Percentiles rank a stretch among this genome's conserved stretches.
phyloP scores from a whole-genome alignment of 768 basidiomycete species.

The Pleurotus tuoliensis region DNA sequence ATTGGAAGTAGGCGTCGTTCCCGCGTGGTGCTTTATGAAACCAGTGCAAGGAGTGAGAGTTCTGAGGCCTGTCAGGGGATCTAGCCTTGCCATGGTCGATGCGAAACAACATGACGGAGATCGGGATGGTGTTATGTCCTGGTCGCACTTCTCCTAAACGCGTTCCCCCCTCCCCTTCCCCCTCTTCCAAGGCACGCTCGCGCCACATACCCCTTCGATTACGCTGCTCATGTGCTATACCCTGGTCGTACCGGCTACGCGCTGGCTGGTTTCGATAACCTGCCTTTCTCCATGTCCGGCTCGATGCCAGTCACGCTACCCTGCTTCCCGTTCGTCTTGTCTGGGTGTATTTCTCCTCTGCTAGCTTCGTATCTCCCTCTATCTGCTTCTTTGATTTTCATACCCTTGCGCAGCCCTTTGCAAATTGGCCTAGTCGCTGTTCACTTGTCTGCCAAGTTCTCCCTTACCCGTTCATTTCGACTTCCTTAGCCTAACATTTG shows the following conservation, averaged over 20 bases:
- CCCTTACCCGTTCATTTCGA: no score
- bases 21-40: constrained; percentile 74
- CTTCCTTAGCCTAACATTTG: no score
- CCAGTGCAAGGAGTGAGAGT: constrained; percentile 55
- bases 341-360: no score
- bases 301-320: no score
- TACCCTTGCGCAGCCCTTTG: no score
- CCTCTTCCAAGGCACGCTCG: neutral
- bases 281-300: neutral
- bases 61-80: constrained; percentile 60
- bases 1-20: constrained; percentile 68
- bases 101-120: constrained; percentile 49
- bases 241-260: neutral
- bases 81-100: constrained; percentile 50
- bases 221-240: neutral
- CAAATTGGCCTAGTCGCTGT: no score
- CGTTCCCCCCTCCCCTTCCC: neutral
- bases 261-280: neutral
- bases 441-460: no score
- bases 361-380: no score
- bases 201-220: neutral
- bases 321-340: no score
- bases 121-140: constrained; percentile 56
- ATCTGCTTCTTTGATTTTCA: no score
- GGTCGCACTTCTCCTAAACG: constrained; percentile 59